Base-by-base conservation (phyloP, 2,329 filamentous ascomycete species). In the Cryphonectria radicalis region DNA sequence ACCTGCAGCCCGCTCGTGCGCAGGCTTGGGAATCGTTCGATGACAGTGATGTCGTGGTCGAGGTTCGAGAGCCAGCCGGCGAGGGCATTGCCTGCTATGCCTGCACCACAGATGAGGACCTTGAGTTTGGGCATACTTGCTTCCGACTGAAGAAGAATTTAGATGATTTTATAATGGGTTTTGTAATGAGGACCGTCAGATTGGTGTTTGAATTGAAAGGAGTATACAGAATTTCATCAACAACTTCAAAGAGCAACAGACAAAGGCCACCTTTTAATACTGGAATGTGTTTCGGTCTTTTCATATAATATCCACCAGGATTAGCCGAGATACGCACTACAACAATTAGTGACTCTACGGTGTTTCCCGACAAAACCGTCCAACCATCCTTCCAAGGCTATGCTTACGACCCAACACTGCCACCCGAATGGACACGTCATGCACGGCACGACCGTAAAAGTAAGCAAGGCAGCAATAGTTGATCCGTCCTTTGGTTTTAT, bases 1-100 rank as follows among this genome's bases (percentile, higher is more conserved):
- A 90, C 77, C 65, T 88, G 86, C 4, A 85, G 83, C 0, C 88
- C 88, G 0, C 80, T 80, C 1, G 81, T 78, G 1, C 87, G 83
- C 0, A 88, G 70, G 53, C n/a, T 67, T 0, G 82, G 76, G 64
- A 77, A 81, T 1, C 80, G 77, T 74, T 85, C 84, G 66, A 85
- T 72, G 11, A 86, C 76, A 2, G 82, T 85, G 57, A 85, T 77
- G 17, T 78, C 67, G 73, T 84, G 78, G 64, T 78, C 79, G 3
- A 78, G 75, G 50, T 77, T 79, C 5, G 77, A 79, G 28, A 89
- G 83, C 79, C 84, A 86, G 77, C 83, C 84, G 40, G 86, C 86
- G 13, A 88, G 78, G 13, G 84, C 80, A 10, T 80, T 81, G 32
- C 81, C 81, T 17, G 80, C 80, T 63, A 81, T 79, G 4, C 79